Evolutionary conservation across 352 stramenopile species (phyloP).

Genomic region (Globisporangium lucens): DNA sequence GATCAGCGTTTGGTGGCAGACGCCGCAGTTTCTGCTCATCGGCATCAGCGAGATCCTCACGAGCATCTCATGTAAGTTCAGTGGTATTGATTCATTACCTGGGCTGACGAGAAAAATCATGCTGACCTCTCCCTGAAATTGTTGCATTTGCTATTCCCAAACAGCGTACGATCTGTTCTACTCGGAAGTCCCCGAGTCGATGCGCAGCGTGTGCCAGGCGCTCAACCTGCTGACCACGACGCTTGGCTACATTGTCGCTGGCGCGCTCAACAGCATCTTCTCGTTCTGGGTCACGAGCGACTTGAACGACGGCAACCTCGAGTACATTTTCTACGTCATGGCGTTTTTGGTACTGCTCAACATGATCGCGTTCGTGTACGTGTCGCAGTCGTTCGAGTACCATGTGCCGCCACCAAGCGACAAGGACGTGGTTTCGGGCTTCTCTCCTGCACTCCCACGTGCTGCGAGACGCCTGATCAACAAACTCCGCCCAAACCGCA

Average conservation of each 20-base stretch:
- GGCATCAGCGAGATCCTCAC: constrained; percentile 88
- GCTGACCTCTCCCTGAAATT: background rate
- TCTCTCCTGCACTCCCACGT: constrained; percentile 59
- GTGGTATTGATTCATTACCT: background rate
- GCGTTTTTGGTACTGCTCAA: constrained; percentile 66
- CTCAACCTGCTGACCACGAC: constrained; percentile 90
- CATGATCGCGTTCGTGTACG: constrained; percentile 50
- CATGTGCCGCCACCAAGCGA: constrained; percentile 48
- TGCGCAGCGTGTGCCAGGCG: constrained; percentile 89
- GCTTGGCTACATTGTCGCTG: constrained; percentile 82
- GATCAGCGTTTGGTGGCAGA: constrained; percentile 90
- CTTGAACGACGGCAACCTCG: constrained; percentile 88
- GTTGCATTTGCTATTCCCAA: background rate
- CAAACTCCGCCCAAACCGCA: constrained; percentile 17
- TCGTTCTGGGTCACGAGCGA: constrained; percentile 90
- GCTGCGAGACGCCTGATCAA: constrained; percentile 39
- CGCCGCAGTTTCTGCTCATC: constrained; percentile 89
- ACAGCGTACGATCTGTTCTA: constrained; percentile 91
- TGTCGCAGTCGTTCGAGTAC: constrained; percentile 83
- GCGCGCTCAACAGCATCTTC: constrained; percentile 84
- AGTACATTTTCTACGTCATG: constrained; percentile 89
- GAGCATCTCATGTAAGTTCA: constrained; percentile 80
- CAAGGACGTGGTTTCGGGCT: constrained; percentile 49
- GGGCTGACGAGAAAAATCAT: background rate
- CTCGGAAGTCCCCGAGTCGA: constrained; percentile 87